These are phyloP conservation scores for Triglochin maritima DNA, from an alignment of 106 monocot genomes.

Conservation along the genomic window DNA sequence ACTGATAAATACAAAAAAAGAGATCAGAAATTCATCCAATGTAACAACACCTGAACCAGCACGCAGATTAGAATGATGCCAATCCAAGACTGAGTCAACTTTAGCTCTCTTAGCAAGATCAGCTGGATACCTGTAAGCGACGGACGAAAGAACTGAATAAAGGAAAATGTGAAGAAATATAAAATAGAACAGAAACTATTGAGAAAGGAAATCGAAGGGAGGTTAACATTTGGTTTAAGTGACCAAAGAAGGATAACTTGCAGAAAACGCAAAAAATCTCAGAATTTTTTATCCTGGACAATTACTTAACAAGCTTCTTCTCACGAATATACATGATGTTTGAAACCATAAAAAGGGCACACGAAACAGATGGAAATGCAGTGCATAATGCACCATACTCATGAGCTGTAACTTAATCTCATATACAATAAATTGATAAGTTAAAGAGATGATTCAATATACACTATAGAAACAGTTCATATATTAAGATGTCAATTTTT, in stretches of 20 bases:
- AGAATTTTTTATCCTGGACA: background rate
- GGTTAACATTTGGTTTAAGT: background rate
- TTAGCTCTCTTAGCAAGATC: slow-evolving; percentile 63
- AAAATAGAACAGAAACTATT: too few relatives aligned
- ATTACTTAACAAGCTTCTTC: too few relatives aligned
- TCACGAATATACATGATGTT: too few relatives aligned
- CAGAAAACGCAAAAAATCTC: background rate
- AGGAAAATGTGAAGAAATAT: background rate
- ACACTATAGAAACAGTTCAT: background rate
- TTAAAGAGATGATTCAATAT: too few relatives aligned
- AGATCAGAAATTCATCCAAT: background rate
- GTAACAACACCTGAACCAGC: slow-evolving; percentile 48
- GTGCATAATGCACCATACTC: too few relatives aligned
- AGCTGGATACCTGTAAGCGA: slow-evolving; percentile 64
- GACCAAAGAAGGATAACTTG: background rate
- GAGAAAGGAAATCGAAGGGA: too few relatives aligned
- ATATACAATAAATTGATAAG: background rate
- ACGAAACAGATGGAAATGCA: too few relatives aligned
- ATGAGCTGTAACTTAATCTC: background rate
- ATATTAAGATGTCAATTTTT: background rate
- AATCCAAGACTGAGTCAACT: slow-evolving; percentile 86
- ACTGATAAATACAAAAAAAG: background rate
- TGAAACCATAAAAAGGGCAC: too few relatives aligned
- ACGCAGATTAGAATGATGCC: slow-evolving; percentile 95
- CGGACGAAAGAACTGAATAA: too few relatives aligned